Percentiles rank a stretch among this genome's conserved stretches.
Evolutionary conservation across 148 eudicot genomes (phyloP).

Genomic region (Spergularia bocconei): DNA sequence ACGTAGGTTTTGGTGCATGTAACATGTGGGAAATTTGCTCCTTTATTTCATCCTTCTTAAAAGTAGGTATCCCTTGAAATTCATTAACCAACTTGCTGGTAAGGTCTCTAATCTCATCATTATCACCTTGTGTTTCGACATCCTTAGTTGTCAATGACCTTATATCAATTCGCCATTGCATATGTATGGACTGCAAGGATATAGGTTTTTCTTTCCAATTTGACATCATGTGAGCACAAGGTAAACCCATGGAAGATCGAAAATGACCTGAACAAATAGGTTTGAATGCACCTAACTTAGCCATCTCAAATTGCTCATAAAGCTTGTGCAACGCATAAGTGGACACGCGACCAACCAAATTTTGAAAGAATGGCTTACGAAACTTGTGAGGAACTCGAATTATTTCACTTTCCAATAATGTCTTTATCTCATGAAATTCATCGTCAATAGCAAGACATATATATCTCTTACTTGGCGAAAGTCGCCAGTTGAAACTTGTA

Average conservation of each 20-base stretch:
- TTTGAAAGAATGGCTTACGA: background rate
- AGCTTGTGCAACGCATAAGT: background rate
- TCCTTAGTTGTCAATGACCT: background rate
- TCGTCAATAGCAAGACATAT: constrained; percentile 23
- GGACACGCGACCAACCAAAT: constrained; percentile 3
- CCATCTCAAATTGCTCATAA: constrained; percentile 12
- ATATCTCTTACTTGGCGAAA: constrained; percentile 3
- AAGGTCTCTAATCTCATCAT: background rate
- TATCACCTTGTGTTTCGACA: background rate
- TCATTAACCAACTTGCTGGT: background rate
- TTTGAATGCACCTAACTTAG: background rate
- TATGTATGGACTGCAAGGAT: background rate
- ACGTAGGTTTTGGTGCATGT: background rate
- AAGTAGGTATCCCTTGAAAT: background rate
- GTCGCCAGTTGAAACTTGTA: constrained; percentile 16
- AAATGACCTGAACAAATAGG: background rate
- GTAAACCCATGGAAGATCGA: constrained; percentile 9
- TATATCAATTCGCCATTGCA: constrained; percentile 13
- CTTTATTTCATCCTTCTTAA: background rate
- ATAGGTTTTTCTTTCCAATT: background rate
- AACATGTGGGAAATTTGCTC: background rate
- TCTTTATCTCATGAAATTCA: constrained; percentile 21
- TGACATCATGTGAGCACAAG: constrained; percentile 8
- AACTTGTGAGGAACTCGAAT: constrained; percentile 10
- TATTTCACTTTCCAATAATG: background rate